Percentiles rank a stretch among this genome's conserved stretches.
These are phyloP conservation scores for Colletotrichum salicis DNA, from an alignment of 2,329 filamentous ascomycete genomes.

Conservation along the genomic window DNA sequence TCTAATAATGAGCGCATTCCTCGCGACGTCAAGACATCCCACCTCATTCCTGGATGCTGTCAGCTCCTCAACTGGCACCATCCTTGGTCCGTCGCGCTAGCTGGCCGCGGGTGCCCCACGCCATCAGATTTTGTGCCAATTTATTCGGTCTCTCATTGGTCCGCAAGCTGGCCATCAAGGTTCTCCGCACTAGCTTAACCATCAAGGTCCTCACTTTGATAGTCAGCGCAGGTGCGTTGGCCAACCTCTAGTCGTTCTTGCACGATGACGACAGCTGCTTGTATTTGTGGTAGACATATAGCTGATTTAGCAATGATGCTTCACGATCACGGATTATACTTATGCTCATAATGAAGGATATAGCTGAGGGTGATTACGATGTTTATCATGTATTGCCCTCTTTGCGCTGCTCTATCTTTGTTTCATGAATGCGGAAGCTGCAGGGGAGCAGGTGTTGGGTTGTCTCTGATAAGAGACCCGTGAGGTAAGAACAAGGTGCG, in stretches of 20 bases:
- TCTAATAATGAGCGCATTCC: neutral
- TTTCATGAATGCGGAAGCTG: neutral
- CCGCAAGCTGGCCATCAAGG: slow-evolving; percentile 18
- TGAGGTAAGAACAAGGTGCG: slow-evolving; percentile 21
- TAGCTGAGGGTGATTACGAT: too few species aligned
- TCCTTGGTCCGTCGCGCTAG: slow-evolving; percentile 15
- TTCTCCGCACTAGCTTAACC: slow-evolving; percentile 32
- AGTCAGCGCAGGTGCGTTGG: neutral
- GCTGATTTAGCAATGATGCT: too few species aligned
- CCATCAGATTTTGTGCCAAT: slow-evolving; percentile 1
- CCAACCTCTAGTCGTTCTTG: neutral
- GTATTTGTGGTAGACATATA: too few species aligned
- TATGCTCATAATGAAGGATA: too few species aligned
- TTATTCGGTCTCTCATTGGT: slow-evolving; percentile 14
- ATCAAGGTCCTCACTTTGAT: slow-evolving; percentile 29
- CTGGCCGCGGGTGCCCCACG: slow-evolving; percentile 1
- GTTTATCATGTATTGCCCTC: too few species aligned
- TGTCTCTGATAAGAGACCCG: slow-evolving; percentile 15
- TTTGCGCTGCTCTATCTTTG: neutral
- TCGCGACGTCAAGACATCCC: neutral
- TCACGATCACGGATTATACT: too few species aligned
- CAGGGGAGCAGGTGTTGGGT: neutral
- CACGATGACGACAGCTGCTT: neutral
- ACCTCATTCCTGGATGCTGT: neutral
- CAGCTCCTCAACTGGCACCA: slow-evolving; percentile 13